A percentile compares a stretch with the other conserved stretches of the same genome.
Evolutionary conservation across 164 flowering plant species (phyloP).

Genomic region (Berberis thunbergii): DNA sequence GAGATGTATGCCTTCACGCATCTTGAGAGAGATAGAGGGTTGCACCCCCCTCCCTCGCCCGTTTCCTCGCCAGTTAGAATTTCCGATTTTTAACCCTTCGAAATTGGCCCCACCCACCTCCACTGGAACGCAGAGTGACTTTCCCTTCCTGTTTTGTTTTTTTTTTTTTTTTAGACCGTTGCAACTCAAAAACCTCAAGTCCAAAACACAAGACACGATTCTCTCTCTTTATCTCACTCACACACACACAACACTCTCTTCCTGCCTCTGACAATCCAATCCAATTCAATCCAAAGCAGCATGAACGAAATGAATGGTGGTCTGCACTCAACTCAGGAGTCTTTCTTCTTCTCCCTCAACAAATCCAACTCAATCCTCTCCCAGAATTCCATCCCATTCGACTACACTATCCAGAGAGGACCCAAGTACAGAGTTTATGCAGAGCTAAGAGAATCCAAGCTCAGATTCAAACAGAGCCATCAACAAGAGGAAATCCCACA

Average conservation of each 20-base stretch:
- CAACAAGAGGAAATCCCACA: conserved; percentile 6
- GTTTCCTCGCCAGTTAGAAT: too few species aligned
- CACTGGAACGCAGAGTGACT: too few species aligned
- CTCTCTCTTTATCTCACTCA: not conserved
- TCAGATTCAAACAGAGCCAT: conserved; percentile 17
- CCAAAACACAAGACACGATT: too few species aligned
- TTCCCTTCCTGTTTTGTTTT: too few species aligned
- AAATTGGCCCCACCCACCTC: too few species aligned
- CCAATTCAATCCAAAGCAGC: conserved; percentile 9
- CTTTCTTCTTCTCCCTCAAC: conserved; percentile 32
- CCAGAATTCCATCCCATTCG: conserved; percentile 20
- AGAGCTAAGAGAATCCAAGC: conserved; percentile 43
- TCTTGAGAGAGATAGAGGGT: too few species aligned
- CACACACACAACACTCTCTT: not conserved
- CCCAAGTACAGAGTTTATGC: conserved; percentile 58
- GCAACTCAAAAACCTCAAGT: too few species aligned
- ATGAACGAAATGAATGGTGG: conserved; percentile 23
- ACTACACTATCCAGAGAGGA: conserved; percentile 21
- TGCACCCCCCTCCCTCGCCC: too few species aligned
- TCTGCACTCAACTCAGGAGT: conserved; percentile 16
- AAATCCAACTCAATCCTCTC: conserved; percentile 32
- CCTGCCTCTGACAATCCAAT: not conserved
- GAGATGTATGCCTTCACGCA: too few species aligned
- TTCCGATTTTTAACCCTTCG: too few species aligned
- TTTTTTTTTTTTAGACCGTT: too few species aligned